Percentiles rank a stretch among this genome's conserved stretches.
phyloP scores from a whole-genome alignment of 179 eudicot species.

The Camellia oleifera region DNA sequence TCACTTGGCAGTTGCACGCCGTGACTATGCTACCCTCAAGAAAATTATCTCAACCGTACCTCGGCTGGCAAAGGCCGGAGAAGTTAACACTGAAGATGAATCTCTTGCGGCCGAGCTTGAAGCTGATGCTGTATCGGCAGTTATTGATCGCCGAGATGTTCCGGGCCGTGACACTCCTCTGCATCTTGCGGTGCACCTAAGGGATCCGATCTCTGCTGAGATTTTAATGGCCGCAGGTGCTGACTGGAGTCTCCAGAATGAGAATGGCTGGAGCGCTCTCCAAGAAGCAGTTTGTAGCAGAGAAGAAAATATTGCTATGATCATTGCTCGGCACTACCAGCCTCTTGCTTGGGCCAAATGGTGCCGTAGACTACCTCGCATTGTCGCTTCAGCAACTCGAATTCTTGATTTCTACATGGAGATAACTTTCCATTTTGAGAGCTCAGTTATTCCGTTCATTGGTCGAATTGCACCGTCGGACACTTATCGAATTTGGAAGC shows the following conservation, averaged over 20 bases:
- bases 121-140: slow-evolving; percentile 69
- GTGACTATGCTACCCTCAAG: slow-evolving; percentile 55
- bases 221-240: slow-evolving; percentile 90
- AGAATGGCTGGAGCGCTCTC: slow-evolving; percentile 87
- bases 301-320: slow-evolving; percentile 83
- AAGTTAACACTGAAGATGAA: slow-evolving; percentile 65
- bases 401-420: slow-evolving; percentile 94
- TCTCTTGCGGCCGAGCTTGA: slow-evolving; percentile 68
- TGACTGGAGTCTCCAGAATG: slow-evolving; percentile 92
- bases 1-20: slow-evolving; percentile 63
- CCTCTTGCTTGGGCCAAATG: slow-evolving; percentile 94
- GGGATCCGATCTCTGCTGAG: slow-evolving; percentile 71
- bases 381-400: slow-evolving; percentile 64
- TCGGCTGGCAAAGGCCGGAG: slow-evolving; percentile 67
- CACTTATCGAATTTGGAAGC: slow-evolving; percentile 85
- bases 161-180: slow-evolving; percentile 83
- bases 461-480: slow-evolving; percentile 87
- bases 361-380: slow-evolving; percentile 87
- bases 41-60: slow-evolving; percentile 58
- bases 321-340: slow-evolving; percentile 83
- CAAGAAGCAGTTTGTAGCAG: slow-evolving; percentile 90
- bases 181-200: slow-evolving; percentile 75
- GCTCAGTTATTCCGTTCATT: slow-evolving; percentile 88
- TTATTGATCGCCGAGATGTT: slow-evolving; percentile 78
- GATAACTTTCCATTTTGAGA: slow-evolving; percentile 86